Evolutionary conservation across 2,329 filamentous ascomycete genomes (phyloP), one percentile per base, ranked within the genome.

Genomic region (Talaromyces pinophilus): DNA sequence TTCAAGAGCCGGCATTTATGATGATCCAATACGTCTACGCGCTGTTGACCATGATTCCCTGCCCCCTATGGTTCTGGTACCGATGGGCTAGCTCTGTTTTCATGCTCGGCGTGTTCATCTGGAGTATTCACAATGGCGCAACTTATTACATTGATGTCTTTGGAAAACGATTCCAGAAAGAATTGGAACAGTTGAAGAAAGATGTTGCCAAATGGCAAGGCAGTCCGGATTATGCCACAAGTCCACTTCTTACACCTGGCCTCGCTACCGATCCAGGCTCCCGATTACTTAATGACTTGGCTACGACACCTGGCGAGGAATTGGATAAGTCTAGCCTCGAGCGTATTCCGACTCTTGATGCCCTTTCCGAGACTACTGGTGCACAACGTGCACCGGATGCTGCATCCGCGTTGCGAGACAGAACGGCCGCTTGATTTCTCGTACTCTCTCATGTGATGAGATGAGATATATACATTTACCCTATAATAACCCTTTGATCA

Each of bases 111-210:
- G 88, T 99, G n/a, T 98, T 99, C 75, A 84, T 88, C 52, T 97
- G 93, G 93, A 96, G 92, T 72, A 90, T 97, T 65, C 96, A 97
- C 82, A 99, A 99, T 72, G 95, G 95, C 38, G 92, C 95, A 19
- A 98, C 93, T 0, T 99, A 91, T 79, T 99, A 99, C 79, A 98
- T 99, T 74, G 95, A 99, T 73, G 92, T 98, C 1, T 99, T 98
- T 76, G 95, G 96, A 63, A 96, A 92, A 73, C 88, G 93, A 2
- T 98, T 99, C 83, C 92, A 99, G 82, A 97, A 94, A 75, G 95
- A 99, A 78, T 84, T 99, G 13, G 93, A 99, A 76, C 86, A 90
- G 62, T 86, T 99, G 81, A 93, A 91, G 79, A 87, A 87, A 64
- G 95, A 99, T 74, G 93, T 99, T 8, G 86, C 89, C 55, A 94